These are phyloP conservation scores for Ajuga chamaepitys DNA, from an alignment of 257 asterid genomes.

Conservation along the genomic window DNA sequence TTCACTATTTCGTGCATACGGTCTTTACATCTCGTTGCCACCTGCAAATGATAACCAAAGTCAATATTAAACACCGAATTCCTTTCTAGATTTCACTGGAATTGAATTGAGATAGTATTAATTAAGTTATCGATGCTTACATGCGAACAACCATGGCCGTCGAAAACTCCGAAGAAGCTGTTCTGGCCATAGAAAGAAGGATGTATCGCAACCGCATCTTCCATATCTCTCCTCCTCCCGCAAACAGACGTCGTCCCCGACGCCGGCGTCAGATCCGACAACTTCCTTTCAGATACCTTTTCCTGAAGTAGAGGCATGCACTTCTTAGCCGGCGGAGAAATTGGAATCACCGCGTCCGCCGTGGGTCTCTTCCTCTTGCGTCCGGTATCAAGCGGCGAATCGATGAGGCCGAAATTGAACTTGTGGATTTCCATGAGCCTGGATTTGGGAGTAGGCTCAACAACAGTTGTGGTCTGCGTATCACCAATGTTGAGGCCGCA, in stretches of 20 bases:
- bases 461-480: slow-evolving; percentile 46
- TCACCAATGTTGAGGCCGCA: slow-evolving; percentile 37
- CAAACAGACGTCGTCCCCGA: slow-evolving; percentile 56
- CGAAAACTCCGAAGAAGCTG: slow-evolving; percentile 60
- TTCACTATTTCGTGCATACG: slow-evolving; percentile 83
- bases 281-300: too few relatives aligned
- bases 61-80: background rate
- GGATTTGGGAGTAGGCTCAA: slow-evolving; percentile 39
- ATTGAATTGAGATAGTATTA: background rate
- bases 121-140: slow-evolving; percentile 22
- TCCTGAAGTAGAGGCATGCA: background rate
- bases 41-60: slow-evolving; percentile 29
- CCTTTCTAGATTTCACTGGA: background rate
- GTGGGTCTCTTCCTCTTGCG: slow-evolving; percentile 21
- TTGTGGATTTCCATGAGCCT: slow-evolving; percentile 48
- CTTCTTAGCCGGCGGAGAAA: background rate
- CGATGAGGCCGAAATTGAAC: slow-evolving; percentile 39
- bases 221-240: slow-evolving; percentile 91
- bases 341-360: slow-evolving; percentile 11
- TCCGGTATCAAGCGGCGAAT: slow-evolving; percentile 30
- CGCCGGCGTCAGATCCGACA: background rate
- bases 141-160: slow-evolving; percentile 97
- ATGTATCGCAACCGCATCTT: slow-evolving; percentile 62
- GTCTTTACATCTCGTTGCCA: slow-evolving; percentile 68
- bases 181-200: slow-evolving; percentile 34